phyloP scores from a whole-genome alignment of 306 rosid genomes.

The Arachis hypogaea region DNA sequence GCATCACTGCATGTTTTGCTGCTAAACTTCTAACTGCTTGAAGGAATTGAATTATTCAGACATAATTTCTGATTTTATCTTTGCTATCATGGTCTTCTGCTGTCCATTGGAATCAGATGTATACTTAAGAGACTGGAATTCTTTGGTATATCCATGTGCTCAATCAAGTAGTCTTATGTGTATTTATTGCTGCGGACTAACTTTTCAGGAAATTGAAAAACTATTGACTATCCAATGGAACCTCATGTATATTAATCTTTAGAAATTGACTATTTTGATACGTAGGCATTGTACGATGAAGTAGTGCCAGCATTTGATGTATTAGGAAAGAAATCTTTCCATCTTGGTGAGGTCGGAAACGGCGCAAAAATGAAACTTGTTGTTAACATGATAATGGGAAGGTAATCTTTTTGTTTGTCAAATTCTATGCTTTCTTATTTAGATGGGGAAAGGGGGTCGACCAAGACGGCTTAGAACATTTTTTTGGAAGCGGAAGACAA shows the following conservation, averaged over 20 bases:
- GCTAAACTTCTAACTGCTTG: slow-evolving; percentile 17
- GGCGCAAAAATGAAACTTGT: slow-evolving; percentile 98
- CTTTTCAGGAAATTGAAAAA: slow-evolving; percentile 24
- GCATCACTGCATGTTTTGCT: slow-evolving; percentile 1
- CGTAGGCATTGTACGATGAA: slow-evolving; percentile 70
- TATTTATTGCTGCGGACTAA: slow-evolving; percentile 9
- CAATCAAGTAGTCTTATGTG: background rate
- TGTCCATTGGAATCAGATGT: background rate
- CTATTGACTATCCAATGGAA: background rate
- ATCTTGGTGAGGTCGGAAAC: slow-evolving; percentile 87
- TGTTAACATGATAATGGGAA: slow-evolving; percentile 98
- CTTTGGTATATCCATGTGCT: background rate
- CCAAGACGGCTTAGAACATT: slow-evolving; percentile 14
- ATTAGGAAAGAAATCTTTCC: slow-evolving; percentile 85
- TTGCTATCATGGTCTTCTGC: background rate
- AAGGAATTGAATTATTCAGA: slow-evolving; percentile 17
- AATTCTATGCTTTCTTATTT: background rate
- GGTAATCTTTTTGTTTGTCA: slow-evolving; percentile 48
- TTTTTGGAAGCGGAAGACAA: slow-evolving; percentile 23
- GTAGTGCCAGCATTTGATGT: slow-evolving; percentile 69
- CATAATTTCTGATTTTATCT: background rate
- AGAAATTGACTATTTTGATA: slow-evolving; percentile 30
- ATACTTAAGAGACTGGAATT: slow-evolving; percentile 4
- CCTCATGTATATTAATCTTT: slow-evolving; percentile 6
- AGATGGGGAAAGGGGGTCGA: background rate